Percentiles rank a stretch among this genome's conserved stretches.
Conservation (phyloP, 2,329 filamentous ascomycete species). For the Diplodia scrobiculata region DNA sequence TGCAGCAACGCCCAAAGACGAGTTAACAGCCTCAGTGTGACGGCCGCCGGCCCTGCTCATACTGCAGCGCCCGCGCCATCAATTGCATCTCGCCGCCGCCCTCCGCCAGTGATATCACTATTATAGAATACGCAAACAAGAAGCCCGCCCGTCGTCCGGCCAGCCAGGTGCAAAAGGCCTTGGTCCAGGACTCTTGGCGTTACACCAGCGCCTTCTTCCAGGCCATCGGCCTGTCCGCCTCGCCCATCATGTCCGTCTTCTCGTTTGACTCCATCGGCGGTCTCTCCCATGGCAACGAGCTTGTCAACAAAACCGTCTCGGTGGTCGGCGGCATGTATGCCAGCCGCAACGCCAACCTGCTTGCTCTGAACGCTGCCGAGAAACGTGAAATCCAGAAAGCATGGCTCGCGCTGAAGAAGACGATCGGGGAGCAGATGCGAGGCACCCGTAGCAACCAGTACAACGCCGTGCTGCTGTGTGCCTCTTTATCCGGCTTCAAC, state of each 20-base stretch:
- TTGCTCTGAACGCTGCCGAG: conserved; percentile 10
- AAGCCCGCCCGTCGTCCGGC: neutral
- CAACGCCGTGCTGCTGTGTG: conserved; percentile 20
- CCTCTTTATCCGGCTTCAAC: conserved; percentile 3
- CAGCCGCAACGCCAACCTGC: conserved; percentile 19
- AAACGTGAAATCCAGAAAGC: conserved; percentile 11
- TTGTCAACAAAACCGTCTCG: conserved; percentile 24
- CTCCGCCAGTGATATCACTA: conserved; percentile 9
- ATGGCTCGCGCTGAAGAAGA: conserved; percentile 1
- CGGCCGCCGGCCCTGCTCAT: conserved; percentile 24
- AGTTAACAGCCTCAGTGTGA: conserved; percentile 20
- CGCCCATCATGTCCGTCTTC: conserved; percentile 26
- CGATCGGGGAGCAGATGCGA: conserved; percentile 1
- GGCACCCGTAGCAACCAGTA: conserved; percentile 10
- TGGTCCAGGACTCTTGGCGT: conserved; percentile 25
- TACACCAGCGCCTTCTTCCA: conserved; percentile 28
- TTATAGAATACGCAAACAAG: conserved; percentile 20
- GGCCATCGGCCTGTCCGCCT: conserved; percentile 23
- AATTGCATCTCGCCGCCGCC: conserved; percentile 19
- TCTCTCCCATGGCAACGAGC: conserved; percentile 19
- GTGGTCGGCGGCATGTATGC: conserved; percentile 26
- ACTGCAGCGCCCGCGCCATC: conserved; percentile 24
- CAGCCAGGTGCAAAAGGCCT: neutral
- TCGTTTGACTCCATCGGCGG: conserved; percentile 22
- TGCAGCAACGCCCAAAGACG: neutral